These are phyloP conservation scores for Clonostachys rhizophaga DNA, from an alignment of 2,329 filamentous ascomycete genomes.

Conservation along the genomic window DNA sequence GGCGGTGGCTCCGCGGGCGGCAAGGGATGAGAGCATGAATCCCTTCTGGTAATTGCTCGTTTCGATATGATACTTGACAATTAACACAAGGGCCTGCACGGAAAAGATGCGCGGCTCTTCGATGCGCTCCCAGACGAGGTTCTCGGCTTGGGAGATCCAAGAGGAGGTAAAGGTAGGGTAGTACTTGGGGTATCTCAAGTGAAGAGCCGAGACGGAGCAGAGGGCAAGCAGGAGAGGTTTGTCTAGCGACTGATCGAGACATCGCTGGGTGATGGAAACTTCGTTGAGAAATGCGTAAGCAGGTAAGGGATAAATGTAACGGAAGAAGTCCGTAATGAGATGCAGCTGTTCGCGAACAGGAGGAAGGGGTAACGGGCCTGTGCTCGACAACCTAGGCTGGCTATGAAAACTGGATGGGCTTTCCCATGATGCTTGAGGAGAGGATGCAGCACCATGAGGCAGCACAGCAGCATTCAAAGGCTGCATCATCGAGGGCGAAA, in stretches of 20 bases:
- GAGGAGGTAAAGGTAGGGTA: conserved; percentile 13
- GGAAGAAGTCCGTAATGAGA: conserved; percentile 14
- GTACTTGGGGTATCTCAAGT: conserved; percentile 28
- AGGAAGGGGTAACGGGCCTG: conserved; percentile 2
- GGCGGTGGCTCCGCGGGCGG: conserved; percentile 17
- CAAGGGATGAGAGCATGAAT: conserved; percentile 21
- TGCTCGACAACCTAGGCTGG: background rate
- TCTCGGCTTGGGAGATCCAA: conserved; percentile 40
- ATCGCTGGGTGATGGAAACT: conserved; percentile 43
- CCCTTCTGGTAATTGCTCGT: conserved; percentile 20
- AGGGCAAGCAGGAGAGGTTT: conserved; percentile 31
- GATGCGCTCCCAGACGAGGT: conserved; percentile 33
- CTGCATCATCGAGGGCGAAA: background rate
- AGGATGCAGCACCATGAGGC: background rate
- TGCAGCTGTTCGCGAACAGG: conserved; percentile 8
- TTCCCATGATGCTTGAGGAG: background rate
- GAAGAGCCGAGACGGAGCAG: conserved; percentile 26
- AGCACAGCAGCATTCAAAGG: background rate
- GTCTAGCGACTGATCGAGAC: conserved; percentile 41
- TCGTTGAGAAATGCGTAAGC: conserved; percentile 33
- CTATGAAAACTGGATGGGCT: background rate
- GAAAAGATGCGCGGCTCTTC: conserved; percentile 41
- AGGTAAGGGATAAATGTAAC: conserved; percentile 11
- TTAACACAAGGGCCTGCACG: conserved; percentile 26
- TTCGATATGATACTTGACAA: conserved; percentile 19